These are phyloP conservation scores for Apiospora koreana DNA, from an alignment of 2,329 filamentous ascomycete genomes.

Conservation along the genomic window DNA sequence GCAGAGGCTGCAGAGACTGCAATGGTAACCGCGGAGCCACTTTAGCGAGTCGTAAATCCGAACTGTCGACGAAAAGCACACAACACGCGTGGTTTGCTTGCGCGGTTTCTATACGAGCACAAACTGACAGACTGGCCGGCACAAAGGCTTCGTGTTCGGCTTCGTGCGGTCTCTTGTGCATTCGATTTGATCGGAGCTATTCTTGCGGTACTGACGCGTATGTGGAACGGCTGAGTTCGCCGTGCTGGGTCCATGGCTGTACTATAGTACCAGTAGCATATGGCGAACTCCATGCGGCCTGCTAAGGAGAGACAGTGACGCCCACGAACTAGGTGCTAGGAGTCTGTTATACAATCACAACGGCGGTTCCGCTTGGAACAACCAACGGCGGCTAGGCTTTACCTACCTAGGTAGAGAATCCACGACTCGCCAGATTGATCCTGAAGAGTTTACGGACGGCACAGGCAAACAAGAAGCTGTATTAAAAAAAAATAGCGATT, in stretches of 20 bases:
- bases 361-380: background rate
- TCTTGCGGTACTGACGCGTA: background rate
- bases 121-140: background rate
- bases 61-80: background rate
- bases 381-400: background rate
- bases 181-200: background rate
- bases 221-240: background rate
- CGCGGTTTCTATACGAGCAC: background rate
- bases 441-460: background rate
- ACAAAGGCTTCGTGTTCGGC: background rate
- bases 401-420: background rate
- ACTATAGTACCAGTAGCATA: background rate
- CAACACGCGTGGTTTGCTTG: background rate
- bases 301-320: background rate
- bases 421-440: background rate
- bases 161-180: background rate
- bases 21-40: background rate
- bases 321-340: background rate
- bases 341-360: background rate
- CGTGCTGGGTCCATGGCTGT: background rate
- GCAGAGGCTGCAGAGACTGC: background rate
- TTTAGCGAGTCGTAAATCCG: background rate
- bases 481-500: background rate
- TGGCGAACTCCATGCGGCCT: background rate
- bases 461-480: background rate